These are phyloP conservation scores for Mycena belliarum DNA, from an alignment of 768 basidiomycete species.

Conservation along the genomic window DNA sequence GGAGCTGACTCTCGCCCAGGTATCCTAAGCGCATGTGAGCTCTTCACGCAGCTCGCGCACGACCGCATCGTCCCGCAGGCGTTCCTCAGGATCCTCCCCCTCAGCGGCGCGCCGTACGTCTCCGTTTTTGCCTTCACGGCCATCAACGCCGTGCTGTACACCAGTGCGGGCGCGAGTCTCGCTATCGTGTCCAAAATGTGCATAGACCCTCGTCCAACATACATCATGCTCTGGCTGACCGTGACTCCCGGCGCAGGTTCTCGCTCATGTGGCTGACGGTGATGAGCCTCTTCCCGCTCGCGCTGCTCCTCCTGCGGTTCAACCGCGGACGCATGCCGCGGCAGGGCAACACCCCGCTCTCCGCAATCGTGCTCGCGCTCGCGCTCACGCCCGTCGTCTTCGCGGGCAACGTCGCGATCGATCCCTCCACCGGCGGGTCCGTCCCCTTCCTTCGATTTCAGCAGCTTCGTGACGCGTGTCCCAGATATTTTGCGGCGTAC, in stretches of 20 bases:
- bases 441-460: slow-evolving; percentile 20
- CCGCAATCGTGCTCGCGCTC: slow-evolving; percentile 43
- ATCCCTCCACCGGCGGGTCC: slow-evolving; percentile 57
- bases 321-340: slow-evolving; percentile 62
- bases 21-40: slow-evolving; percentile 58
- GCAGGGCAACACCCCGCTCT: slow-evolving; percentile 38
- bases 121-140: slow-evolving; percentile 50
- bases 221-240: not conserved
- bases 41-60: slow-evolving; percentile 57
- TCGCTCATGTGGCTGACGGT: slow-evolving; percentile 66
- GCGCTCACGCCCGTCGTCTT: slow-evolving; percentile 44
- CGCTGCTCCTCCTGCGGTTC: slow-evolving; percentile 61
- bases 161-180: slow-evolving; percentile 54
- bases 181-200: slow-evolving; percentile 61
- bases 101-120: slow-evolving; percentile 53
- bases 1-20: slow-evolving; percentile 32
- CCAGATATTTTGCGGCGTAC: slow-evolving; percentile 62
- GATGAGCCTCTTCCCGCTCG: slow-evolving; percentile 64
- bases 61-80: slow-evolving; percentile 60
- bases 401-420: slow-evolving; percentile 60
- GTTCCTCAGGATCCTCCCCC: slow-evolving; percentile 49
- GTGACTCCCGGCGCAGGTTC: slow-evolving; percentile 44
- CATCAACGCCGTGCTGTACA: slow-evolving; percentile 57
- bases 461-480: not conserved
- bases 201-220: slow-evolving; percentile 6